Conservation (phyloP, 2,329 filamentous ascomycete genomes). For the Microcyclospora tardicrescens region DNA sequence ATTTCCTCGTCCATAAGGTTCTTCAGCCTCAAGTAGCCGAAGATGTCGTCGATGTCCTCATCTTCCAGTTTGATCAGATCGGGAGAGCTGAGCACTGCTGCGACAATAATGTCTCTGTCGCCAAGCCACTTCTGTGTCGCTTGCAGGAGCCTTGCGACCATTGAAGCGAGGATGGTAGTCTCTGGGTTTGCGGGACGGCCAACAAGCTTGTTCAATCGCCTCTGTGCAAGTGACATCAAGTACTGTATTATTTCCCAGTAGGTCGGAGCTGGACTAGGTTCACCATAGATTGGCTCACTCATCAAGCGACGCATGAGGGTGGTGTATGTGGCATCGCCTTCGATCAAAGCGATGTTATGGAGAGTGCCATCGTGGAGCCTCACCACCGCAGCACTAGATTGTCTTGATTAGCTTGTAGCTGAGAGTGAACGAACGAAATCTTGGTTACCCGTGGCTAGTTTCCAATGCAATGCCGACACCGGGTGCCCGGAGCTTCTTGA, state of each 20-base stretch:
- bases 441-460: neutral
- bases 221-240: neutral
- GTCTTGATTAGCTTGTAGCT: neutral
- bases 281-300: neutral
- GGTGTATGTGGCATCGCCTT: neutral
- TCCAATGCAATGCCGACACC: neutral
- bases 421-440: too few relatives aligned
- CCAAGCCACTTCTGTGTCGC: neutral
- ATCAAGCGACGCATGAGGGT: slow-evolving; percentile 1
- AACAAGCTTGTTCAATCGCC: slow-evolving; percentile 1
- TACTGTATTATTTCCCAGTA: neutral
- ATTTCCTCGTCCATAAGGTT: neutral
- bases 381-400: slow-evolving; percentile 1
- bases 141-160: slow-evolving; percentile 1
- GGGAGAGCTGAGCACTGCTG: neutral
- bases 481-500: neutral
- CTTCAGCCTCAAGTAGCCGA: neutral
- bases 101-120: neutral
- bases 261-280: neutral
- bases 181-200: slow-evolving; percentile 1
- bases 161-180: slow-evolving; percentile 1
- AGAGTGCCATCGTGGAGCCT: slow-evolving; percentile 1
- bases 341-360: slow-evolving; percentile 1
- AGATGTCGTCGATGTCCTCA: slow-evolving; percentile 1
- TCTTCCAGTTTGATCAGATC: neutral